Conservation (phyloP, 805 yeast species). For the Lipomyces chichibuensis region DNA sequence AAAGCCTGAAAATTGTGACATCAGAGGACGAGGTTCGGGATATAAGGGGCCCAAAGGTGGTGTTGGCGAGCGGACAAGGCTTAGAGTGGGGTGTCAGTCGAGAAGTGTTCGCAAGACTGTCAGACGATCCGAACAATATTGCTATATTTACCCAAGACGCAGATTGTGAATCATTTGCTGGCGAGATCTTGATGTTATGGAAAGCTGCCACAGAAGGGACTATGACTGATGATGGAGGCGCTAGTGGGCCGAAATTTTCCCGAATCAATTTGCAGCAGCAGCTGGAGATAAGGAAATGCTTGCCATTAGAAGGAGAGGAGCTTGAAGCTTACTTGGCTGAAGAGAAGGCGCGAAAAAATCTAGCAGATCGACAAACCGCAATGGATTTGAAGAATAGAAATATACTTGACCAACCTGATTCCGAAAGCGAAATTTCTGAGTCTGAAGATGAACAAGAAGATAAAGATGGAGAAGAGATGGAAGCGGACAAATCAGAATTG, state of each 20-base stretch:
- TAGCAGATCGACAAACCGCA: conserved; percentile 41
- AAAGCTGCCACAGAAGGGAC: conserved; percentile 11
- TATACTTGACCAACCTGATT: conserved; percentile 42
- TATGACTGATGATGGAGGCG: conserved; percentile 7
- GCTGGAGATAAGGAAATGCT: conserved; percentile 41
- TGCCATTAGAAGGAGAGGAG: conserved; percentile 45
- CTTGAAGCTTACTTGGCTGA: conserved; percentile 40
- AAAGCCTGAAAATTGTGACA: conserved; percentile 59
- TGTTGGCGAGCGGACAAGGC: conserved; percentile 73
- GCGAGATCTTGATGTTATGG: conserved; percentile 49
- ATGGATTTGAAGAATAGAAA: conserved; percentile 46
- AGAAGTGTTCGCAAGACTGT: conserved; percentile 50
- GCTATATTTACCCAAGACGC: conserved; percentile 74
- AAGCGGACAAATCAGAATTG: conserved; percentile 29
- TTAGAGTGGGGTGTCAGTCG: conserved; percentile 63
- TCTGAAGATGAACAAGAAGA: conserved; percentile 38
- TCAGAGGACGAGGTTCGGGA: conserved; percentile 53
- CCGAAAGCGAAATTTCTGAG: conserved; percentile 28
- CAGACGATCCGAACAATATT: conserved; percentile 61
- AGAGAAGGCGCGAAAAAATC: conserved; percentile 37
- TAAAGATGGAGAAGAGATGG: conserved; percentile 40
- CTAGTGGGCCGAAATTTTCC: conserved; percentile 7
- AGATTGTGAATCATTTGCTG: conserved; percentile 52
- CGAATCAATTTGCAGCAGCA: conserved; percentile 10
- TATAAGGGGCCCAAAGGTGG: conserved; percentile 55